Conservation (phyloP, 345 rosid genomes). For the Eucalyptus victrix region DNA sequence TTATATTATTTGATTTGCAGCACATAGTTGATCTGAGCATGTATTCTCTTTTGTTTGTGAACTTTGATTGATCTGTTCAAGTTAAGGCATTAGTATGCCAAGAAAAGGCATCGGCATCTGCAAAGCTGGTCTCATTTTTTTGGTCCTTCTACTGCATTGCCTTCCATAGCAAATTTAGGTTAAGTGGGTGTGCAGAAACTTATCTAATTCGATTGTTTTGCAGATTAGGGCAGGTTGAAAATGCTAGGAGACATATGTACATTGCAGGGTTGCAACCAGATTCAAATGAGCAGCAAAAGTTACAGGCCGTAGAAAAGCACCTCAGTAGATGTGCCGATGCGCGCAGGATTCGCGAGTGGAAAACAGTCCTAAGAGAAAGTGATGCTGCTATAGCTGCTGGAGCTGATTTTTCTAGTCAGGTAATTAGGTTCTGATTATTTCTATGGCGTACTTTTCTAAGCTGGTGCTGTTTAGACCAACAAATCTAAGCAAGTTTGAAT, state of each 20-base stretch:
- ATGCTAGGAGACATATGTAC: conserved; percentile 51
- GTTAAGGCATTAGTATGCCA: background rate
- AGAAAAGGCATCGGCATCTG: background rate
- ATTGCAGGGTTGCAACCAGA: conserved; percentile 45
- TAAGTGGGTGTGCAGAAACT: background rate
- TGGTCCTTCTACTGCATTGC: background rate
- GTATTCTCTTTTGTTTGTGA: background rate
- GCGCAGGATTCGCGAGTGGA: conserved; percentile 72
- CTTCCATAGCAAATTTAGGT: background rate
- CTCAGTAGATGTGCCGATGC: conserved; percentile 60
- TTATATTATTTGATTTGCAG: background rate
- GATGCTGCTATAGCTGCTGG: conserved; percentile 75
- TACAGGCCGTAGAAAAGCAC: conserved; percentile 65
- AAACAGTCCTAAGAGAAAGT: conserved; percentile 43
- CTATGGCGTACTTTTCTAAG: background rate
- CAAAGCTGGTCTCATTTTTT: background rate
- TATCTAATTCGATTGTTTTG: background rate
- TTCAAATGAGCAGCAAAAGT: conserved; percentile 39
- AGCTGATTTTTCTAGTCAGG: conserved; percentile 85
- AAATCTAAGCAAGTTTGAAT: background rate
- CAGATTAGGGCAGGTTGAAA: conserved; percentile 91
- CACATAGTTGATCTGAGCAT: background rate
- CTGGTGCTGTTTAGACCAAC: background rate
- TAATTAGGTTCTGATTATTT: conserved; percentile 1
- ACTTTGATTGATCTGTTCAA: background rate